Base-by-base conservation (phyloP, 495 filamentous ascomycete genomes). In the Glonium stellatum region DNA sequence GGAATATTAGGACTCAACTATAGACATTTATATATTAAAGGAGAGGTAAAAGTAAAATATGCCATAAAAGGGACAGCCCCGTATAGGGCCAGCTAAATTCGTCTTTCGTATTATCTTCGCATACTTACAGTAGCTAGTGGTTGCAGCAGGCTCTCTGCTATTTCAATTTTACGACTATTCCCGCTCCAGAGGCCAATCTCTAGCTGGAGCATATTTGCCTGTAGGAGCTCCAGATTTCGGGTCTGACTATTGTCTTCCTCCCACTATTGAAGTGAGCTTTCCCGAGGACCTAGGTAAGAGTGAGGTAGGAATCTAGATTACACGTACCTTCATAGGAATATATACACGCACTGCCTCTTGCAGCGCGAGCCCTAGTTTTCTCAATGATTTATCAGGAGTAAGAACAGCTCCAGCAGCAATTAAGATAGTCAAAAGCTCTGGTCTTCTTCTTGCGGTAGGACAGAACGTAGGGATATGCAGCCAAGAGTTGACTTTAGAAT, bases 131-230 rank as follows among this genome's bases (percentile, higher is more conserved):
- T 82, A 1, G 80, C 61, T 1, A 82, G 60, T 15, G 78, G 74
- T 39, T 79, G 75, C 27, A 75, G 69, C 62, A 80, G 81, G 61
- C 82, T 84, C 59, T 87, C 84, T 1, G 84, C 80, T 39, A 88
- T 82, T 66, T 88, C 85, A 63, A 85, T 86, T 63, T 83, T 83
- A n/a, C 85, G 70, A 48, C 81, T 77, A 58, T 83, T 84, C 1
- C 84, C 85, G 54, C 82, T 85, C 85, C 85, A 88, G 9, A 88
- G 72, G 0, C 81, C 82, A 39, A 86, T 73, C 52, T 85, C 80
- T 4, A 85, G 73, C 0, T 74, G 67, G 23, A 87, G 59, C 13
- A 82, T 71, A 53, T 79, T 76, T 5, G 79, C 76, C 65, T 86
- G 84, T 5, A 84, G 74, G 2, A 79, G 68, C 4, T 78, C 73